Evolutionary conservation across 495 filamentous ascomycete genomes (phyloP), one percentile per base, ranked within the genome.

Genomic region (Penicillium manginii): DNA sequence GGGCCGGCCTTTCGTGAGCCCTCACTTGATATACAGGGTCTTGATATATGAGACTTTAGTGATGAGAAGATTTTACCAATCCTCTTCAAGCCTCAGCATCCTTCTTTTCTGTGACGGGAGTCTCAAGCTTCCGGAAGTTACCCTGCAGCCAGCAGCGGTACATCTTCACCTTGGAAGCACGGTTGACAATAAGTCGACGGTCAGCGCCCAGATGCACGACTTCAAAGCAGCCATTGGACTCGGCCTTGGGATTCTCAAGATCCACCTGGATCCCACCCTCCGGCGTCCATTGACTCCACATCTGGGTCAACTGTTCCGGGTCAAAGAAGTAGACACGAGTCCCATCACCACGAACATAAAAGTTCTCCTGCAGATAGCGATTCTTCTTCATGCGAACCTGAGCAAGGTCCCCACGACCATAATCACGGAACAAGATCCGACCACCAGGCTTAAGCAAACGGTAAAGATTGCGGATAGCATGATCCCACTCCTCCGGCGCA

Each of bases 291-390:
- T 82, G 66, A n/a, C 81, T 75, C 89, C 93, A 98, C 54, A 97
- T 93, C 35, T 84, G 67, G 33, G 81, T 78, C 59, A 98, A 74
- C 72, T 98, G 88, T 22, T 92, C 87, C 70, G 86, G 81, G 32
- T 96, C 92, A 66, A 98, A 98, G 73, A 98, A 98, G 72, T 97
- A 98, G 7, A 98, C 94, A 21, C 94, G 86, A 8, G 94, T 98
- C 4, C 94, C 94, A 68, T 98, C 94, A 4, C 94, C 94, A 12
- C 94, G 80, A 33, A 97, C 87, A 73, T 98, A 98, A 62, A 98
- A 98, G 68, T 97, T 98, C 78, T 97, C 94, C 51, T 88, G 89
- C 70, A 98, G 78, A 65, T 91, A 97, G 50, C 94, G 82, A 14
- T 89, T 90, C 73, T 94, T 96, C 81, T 91, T 96, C 78, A 98